phyloP scores from a whole-genome alignment of 139 green algal species.

The Ulvella scutata region DNA sequence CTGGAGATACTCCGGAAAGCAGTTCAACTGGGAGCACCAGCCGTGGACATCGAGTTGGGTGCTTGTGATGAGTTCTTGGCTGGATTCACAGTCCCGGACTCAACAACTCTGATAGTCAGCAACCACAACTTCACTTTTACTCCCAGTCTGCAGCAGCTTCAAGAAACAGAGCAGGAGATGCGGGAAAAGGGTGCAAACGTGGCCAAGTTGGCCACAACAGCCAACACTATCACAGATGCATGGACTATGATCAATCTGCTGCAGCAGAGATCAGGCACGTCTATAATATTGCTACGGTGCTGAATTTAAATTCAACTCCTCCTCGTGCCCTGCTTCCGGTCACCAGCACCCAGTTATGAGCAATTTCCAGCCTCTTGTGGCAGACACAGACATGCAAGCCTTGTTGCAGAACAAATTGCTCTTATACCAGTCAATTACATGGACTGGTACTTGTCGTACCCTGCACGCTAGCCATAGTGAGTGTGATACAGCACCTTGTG shows the following conservation, averaged over 20 bases:
- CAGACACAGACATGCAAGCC: no score
- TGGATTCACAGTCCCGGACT: conserved; percentile 2
- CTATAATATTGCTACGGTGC: no score
- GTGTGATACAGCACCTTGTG: no score
- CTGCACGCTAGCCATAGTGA: no score
- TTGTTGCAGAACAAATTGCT: not conserved
- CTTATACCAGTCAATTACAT: not conserved
- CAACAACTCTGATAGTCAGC: conserved; percentile 75
- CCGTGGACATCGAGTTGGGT: conserved; percentile 85
- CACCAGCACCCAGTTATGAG: no score
- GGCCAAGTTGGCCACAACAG: conserved; percentile 84
- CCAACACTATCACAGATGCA: conserved; percentile 61
- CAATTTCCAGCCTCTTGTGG: no score
- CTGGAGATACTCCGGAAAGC: conserved; percentile 59
- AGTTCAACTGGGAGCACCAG: conserved; percentile 52
- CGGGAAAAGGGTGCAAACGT: conserved; percentile 59
- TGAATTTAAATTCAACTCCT: no score
- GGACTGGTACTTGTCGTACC: not conserved
- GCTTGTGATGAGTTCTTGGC: conserved; percentile 58
- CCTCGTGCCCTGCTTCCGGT: no score
- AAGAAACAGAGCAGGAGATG: conserved; percentile 22
- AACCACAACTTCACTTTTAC: conserved; percentile 81
- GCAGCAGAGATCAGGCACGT: no score
- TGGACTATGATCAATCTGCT: conserved; percentile 55
- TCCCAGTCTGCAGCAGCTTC: conserved; percentile 41